These are phyloP conservation scores for Ogataea pignaliae DNA, from an alignment of 805 yeast genomes.

Conservation along the genomic window DNA sequence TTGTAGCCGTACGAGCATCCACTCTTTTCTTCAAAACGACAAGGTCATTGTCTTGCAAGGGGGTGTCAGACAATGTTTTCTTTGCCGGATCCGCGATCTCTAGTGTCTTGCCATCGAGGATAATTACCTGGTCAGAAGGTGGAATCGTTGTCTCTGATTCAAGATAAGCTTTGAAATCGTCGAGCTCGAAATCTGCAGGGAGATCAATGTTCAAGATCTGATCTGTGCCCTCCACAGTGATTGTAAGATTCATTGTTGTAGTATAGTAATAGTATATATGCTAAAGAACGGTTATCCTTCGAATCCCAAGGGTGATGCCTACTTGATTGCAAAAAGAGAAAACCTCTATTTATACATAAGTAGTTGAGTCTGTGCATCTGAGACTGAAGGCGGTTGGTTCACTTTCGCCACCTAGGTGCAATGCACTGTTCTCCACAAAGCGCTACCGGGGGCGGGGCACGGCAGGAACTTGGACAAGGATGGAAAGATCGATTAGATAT, in stretches of 20 bases:
- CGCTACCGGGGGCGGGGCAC: no score
- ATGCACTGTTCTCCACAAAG: no score
- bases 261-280: no score
- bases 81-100: slow-evolving; percentile 14
- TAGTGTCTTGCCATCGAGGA: slow-evolving; percentile 42
- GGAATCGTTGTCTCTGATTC: slow-evolving; percentile 63
- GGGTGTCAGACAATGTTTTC: slow-evolving; percentile 41
- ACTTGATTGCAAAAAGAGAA: no score
- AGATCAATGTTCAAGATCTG: slow-evolving; percentile 55
- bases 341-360: no score
- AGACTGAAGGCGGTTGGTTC: no score
- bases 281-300: no score
- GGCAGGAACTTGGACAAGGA: no score
- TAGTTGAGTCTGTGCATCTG: no score
- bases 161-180: slow-evolving; percentile 68
- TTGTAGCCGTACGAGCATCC: slow-evolving; percentile 28
- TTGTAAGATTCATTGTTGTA: slow-evolving; percentile 44
- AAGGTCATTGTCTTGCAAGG: slow-evolving; percentile 56
- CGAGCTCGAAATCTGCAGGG: slow-evolving; percentile 55
- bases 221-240: slow-evolving; percentile 47
- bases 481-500: no score
- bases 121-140: slow-evolving; percentile 42
- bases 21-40: slow-evolving; percentile 35
- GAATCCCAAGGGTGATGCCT: no score
- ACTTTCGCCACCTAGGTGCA: no score